These are phyloP conservation scores for Naegleria gruberi DNA, from an alignment of 208 protist species.

Conservation along the genomic window DNA sequence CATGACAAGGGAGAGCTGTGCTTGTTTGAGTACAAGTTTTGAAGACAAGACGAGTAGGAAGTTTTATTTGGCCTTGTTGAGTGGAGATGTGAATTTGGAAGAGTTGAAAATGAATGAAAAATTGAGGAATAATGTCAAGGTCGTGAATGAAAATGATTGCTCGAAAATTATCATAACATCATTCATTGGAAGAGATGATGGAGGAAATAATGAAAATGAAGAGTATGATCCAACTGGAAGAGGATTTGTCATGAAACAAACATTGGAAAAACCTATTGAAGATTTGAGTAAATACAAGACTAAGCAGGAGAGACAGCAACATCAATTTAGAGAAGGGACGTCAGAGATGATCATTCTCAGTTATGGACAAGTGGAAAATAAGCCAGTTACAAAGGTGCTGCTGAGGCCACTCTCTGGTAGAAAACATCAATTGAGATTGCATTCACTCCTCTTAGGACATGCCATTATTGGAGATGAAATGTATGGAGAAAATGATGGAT, in stretches of 20 bases:
- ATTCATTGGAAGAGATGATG: not conserved
- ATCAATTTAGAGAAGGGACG: not conserved
- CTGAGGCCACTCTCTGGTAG: not conserved
- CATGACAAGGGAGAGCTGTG: not conserved
- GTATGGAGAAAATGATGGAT: not conserved
- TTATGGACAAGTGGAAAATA: not conserved
- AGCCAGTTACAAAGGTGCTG: not conserved
- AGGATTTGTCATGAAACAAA: not conserved
- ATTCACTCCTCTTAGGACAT: not conserved
- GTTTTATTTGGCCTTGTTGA: not conserved
- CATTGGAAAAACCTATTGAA: not conserved
- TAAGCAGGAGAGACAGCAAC: not conserved
- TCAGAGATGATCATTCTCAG: not conserved
- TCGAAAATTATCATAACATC: not conserved
- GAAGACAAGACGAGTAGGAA: not conserved
- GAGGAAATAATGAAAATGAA: not conserved
- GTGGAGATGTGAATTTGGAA: not conserved
- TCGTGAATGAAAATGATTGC: not conserved
- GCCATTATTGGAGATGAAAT: not conserved
- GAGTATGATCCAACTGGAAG: not conserved
- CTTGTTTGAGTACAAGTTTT: not conserved
- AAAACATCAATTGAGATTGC: slow-evolving; percentile 14
- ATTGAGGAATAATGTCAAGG: not conserved
- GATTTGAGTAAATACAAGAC: not conserved
- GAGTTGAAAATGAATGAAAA: not conserved